Base-by-base conservation (phyloP, 352 stramenopile species). In the Discostella stelligera region DNA sequence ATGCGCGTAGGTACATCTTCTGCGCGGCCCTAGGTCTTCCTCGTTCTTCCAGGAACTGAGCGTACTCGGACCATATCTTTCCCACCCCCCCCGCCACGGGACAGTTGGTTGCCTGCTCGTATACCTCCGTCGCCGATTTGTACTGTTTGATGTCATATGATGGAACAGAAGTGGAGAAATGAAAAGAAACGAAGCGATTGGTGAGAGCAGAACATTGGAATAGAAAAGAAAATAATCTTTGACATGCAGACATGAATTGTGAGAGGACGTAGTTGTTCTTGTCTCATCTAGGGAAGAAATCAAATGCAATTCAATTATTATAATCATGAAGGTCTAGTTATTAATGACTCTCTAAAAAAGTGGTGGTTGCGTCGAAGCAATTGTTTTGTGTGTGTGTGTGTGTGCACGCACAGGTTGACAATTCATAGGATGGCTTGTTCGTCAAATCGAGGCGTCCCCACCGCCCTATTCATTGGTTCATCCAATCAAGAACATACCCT, bases 101-200 rank as follows among this genome's bases (percentile, higher is more conserved):
- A 70, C 79, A 87, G 16, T 80, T 72, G 0, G 85, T 78, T 21
- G 88, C 88, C 67, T 88, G 72, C 54, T 91, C 88, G 62, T 89
- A 93, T 2, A 86, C 82, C 74, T 93, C 88, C 11, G 77, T 89
- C 3, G 85, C 81, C 10, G 84, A 88, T 76, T 93, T 93, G 46
- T 60, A 59, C 61, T 69, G 61, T 44, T 39, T 30, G 20, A 10
- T 21, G 4, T 14, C 0, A 44, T 44, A 14, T 1, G 11, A 44
- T 1, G 37, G 11, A 10, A 52, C 11, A 21, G 59, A 50, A 16
- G 39, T 18, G 39, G 37, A 54, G 50, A 49, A 9, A 41, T 41
- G 32, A 41, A 41, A 41, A 9, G 32, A 3, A 41, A 9, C 32
- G 9, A 41, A 3, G 9, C 3, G 2, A 44, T 69, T 59, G 13